A percentile compares a stretch with the other conserved stretches of the same genome.
These are phyloP conservation scores for Ganoderma leucocontextum DNA, from an alignment of 1,284 basidiomycete genomes.

Conservation along the genomic window DNA sequence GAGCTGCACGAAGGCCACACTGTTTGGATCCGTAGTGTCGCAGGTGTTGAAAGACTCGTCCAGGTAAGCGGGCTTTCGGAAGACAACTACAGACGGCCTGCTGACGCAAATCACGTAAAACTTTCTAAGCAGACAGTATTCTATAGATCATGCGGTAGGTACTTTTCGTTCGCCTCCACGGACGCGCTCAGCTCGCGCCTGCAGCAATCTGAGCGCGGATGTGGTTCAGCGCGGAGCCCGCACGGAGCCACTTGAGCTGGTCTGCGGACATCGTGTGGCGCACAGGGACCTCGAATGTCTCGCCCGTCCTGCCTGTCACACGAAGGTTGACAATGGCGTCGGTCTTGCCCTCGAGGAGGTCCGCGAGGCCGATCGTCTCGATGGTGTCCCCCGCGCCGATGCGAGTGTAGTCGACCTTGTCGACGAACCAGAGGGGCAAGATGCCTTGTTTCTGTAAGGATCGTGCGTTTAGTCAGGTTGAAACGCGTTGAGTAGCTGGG, in stretches of 20 bases:
- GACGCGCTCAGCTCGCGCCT: conserved; percentile 8
- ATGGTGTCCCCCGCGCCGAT: conserved; percentile 84
- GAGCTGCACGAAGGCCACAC: no score
- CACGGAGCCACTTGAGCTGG: conserved; percentile 87
- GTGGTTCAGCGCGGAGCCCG: conserved; percentile 89
- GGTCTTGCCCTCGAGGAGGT: conserved; percentile 63
- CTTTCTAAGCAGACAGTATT: neutral
- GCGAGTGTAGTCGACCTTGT: conserved; percentile 84
- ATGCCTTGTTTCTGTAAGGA: conserved; percentile 88
- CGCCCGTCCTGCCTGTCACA: conserved; percentile 67
- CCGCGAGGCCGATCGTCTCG: conserved; percentile 62
- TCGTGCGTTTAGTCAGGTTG: neutral
- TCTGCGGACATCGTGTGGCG: conserved; percentile 91
- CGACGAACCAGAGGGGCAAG: conserved; percentile 90
- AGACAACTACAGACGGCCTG: no score
- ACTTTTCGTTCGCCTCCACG: conserved; percentile 13
- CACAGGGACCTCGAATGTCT: conserved; percentile 72
- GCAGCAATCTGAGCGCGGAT: conserved; percentile 65
- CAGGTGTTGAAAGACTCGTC: no score
- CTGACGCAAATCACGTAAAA: neutral
- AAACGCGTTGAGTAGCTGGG: neutral
- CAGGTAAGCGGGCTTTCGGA: no score
- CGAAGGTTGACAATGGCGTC: conserved; percentile 66
- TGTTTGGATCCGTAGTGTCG: no score
- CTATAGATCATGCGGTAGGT: conserved; percentile 12